Evolutionary conservation across 169 alveolate species (phyloP).

Genomic region (Cryptosporidium viatorum): DNA sequence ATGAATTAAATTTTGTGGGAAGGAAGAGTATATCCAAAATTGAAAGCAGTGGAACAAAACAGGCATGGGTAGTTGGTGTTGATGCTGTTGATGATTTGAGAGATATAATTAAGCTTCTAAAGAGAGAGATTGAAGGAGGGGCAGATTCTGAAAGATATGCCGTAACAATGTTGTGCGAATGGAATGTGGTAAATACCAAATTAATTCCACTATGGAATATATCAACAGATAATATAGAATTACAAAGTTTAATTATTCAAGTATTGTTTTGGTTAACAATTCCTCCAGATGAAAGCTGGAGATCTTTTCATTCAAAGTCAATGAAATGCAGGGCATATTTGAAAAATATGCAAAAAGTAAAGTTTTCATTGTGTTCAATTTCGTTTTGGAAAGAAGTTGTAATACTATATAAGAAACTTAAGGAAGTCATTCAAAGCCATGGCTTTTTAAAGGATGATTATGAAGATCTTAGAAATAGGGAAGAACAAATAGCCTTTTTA

Average conservation of each 20-base stretch:
- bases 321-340: constrained; percentile 41
- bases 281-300: constrained; percentile 71
- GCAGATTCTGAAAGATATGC: constrained; percentile 72
- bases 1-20: constrained; percentile 6
- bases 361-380: constrained; percentile 32
- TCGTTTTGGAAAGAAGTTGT: constrained; percentile 51
- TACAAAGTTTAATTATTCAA: constrained; percentile 62
- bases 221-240: constrained; percentile 40
- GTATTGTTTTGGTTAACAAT: constrained; percentile 65
- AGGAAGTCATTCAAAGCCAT: constrained; percentile 18
- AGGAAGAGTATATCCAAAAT: constrained; percentile 1
- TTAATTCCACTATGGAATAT: constrained; percentile 56
- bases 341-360: constrained; percentile 40
- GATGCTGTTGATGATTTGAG: constrained; percentile 65
- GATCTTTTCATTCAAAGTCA: constrained; percentile 49
- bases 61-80: constrained; percentile 69
- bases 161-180: constrained; percentile 30
- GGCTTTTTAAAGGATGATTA: constrained; percentile 55
- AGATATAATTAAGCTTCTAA: constrained; percentile 57
- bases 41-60: neutral
- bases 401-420: constrained; percentile 32
- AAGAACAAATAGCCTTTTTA: constrained; percentile 13
- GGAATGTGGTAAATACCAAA: constrained; percentile 51
- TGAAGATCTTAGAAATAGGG: constrained; percentile 15
- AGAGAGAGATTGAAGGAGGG: constrained; percentile 67